phyloP scores from a whole-genome alignment of 768 basidiomycete genomes.

The Podaxis pistillaris region DNA sequence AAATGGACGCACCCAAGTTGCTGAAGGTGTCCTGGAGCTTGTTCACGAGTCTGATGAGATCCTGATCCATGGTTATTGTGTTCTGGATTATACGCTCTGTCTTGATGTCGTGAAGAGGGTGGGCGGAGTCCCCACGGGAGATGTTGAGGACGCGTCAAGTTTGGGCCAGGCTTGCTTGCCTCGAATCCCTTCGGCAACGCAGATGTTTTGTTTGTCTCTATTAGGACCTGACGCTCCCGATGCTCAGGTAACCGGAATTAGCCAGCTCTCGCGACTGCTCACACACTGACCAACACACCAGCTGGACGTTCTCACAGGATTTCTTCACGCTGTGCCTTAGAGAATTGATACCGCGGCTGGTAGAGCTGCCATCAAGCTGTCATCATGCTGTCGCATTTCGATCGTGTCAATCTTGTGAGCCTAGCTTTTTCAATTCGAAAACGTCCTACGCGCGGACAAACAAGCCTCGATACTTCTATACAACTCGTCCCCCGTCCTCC shows the following conservation, averaged over 20 bases:
- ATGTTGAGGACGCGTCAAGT: constrained; percentile 8
- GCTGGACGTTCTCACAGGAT: background rate
- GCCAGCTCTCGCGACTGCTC: background rate
- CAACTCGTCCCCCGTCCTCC: too few relatives aligned
- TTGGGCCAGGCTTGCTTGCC: background rate
- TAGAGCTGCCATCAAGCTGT: background rate
- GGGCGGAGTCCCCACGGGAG: constrained; percentile 6
- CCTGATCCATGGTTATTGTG: constrained; percentile 73
- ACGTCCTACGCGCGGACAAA: too few relatives aligned
- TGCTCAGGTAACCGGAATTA: background rate
- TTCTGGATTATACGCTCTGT: background rate
- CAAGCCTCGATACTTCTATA: too few relatives aligned
- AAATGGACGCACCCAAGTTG: constrained; percentile 67
- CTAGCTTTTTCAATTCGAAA: too few relatives aligned
- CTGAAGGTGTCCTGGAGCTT: constrained; percentile 91
- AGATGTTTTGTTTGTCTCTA: constrained; percentile 2
- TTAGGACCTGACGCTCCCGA: constrained; percentile 5
- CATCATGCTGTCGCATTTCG: background rate
- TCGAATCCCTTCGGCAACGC: constrained; percentile 1
- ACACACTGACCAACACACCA: background rate
- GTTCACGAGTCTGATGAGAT: constrained; percentile 93
- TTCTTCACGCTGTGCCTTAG: background rate
- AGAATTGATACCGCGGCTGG: background rate
- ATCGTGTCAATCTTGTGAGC: background rate
- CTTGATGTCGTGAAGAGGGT: constrained; percentile 1